Conservation (phyloP, 1,284 basidiomycete species). For the Ceratobasidium sp. region DNA sequence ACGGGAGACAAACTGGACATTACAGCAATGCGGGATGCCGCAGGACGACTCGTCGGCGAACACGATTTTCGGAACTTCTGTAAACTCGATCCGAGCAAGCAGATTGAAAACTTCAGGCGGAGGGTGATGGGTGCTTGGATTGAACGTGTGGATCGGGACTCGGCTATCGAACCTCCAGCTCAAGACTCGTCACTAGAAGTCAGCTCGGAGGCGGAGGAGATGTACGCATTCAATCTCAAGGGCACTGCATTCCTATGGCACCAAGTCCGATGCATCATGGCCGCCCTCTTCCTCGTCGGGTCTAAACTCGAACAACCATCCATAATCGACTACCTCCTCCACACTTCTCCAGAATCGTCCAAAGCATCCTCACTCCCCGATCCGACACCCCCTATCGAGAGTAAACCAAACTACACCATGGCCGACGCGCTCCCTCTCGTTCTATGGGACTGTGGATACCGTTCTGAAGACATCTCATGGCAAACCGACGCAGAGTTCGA, state of each 20-base stretch:
- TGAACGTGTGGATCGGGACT: slow-evolving; percentile 57
- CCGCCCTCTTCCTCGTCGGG: slow-evolving; percentile 91
- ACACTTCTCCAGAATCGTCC: slow-evolving; percentile 66
- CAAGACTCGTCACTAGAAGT: slow-evolving; percentile 6
- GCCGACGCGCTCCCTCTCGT: slow-evolving; percentile 91
- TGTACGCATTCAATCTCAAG: slow-evolving; percentile 86
- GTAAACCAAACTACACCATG: slow-evolving; percentile 94
- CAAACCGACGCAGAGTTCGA: slow-evolving; percentile 67
- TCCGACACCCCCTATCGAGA: slow-evolving; percentile 60
- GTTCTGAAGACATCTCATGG: slow-evolving; percentile 79
- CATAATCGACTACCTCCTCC: slow-evolving; percentile 82
- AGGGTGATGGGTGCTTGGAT: slow-evolving; percentile 77
- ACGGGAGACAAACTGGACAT: slow-evolving; percentile 70
- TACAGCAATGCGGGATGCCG: slow-evolving; percentile 82
- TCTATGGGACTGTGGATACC: slow-evolving; percentile 92
- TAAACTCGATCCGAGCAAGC: slow-evolving; percentile 95
- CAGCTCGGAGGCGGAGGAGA: slow-evolving; percentile 52
- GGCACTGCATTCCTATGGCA: slow-evolving; percentile 96
- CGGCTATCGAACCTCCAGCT: slow-evolving; percentile 49
- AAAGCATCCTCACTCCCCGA: slow-evolving; percentile 43
- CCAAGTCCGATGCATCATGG: slow-evolving; percentile 97
- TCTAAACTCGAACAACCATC: slow-evolving; percentile 81
- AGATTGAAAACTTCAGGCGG: slow-evolving; percentile 84
- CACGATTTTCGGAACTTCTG: slow-evolving; percentile 98
- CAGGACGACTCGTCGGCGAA: slow-evolving; percentile 81